Conservation (phyloP, 2,329 filamentous ascomycete species). For the Trematosphaeria pertusa region DNA sequence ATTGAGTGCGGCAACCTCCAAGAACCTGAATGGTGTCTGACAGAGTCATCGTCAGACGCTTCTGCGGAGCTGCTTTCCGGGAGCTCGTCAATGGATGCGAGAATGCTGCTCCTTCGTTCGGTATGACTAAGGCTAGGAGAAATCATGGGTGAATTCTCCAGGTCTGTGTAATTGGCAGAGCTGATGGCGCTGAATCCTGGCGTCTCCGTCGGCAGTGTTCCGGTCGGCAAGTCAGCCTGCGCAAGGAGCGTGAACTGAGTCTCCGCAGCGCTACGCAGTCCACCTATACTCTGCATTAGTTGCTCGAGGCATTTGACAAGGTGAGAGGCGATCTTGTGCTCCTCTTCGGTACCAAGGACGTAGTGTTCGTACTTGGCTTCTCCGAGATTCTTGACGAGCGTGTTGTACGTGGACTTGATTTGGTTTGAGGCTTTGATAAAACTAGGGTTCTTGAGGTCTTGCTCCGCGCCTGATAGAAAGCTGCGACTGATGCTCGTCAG, state of each 20-base stretch:
- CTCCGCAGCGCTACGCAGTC: conserved; percentile 84
- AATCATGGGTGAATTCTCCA: conserved; percentile 27
- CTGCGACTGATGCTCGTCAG: conserved; percentile 80
- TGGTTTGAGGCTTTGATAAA: conserved; percentile 68
- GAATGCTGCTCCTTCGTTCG: conserved; percentile 43
- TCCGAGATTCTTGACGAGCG: conserved; percentile 77
- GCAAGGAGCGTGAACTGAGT: conserved; percentile 87
- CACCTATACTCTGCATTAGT: conserved; percentile 87
- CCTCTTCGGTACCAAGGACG: conserved; percentile 76
- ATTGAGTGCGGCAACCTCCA: conserved; percentile 33
- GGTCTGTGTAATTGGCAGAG: conserved; percentile 34
- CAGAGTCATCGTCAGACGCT: conserved; percentile 39
- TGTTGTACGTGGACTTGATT: conserved; percentile 72
- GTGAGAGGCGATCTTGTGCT: conserved; percentile 79
- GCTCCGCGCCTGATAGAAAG: conserved; percentile 83
- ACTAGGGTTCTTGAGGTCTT: conserved; percentile 72
- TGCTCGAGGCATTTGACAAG: conserved; percentile 85
- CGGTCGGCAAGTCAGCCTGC: conserved; percentile 56
- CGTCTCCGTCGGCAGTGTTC: conserved; percentile 18
- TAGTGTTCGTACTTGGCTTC: conserved; percentile 93
- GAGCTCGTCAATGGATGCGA: conserved; percentile 52
- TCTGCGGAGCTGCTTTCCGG: conserved; percentile 47
- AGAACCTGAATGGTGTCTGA: conserved; percentile 15
- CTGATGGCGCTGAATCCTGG: conserved; percentile 27
- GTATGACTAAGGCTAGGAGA: conserved; percentile 41